Evolutionary conservation across 345 rosid species (phyloP).

Genomic region (Bruguiera parviflora): DNA sequence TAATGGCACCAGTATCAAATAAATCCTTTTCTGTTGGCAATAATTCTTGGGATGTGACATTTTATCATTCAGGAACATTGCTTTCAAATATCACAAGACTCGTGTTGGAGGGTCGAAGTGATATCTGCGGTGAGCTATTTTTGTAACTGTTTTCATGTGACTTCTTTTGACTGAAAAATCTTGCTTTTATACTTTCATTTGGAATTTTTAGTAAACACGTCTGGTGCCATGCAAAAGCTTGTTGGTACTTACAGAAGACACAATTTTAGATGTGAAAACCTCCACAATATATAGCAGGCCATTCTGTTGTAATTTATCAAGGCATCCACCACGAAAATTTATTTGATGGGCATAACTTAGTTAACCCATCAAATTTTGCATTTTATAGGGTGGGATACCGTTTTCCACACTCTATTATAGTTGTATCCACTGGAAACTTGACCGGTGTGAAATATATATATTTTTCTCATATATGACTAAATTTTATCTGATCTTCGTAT

Average conservation of each 20-base stretch:
- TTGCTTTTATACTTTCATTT: background rate
- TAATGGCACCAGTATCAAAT: slow-evolving; percentile 24
- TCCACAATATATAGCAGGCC: too few relatives aligned
- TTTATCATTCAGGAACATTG: slow-evolving; percentile 23
- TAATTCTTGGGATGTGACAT: slow-evolving; percentile 11
- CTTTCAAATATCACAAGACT: slow-evolving; percentile 50
- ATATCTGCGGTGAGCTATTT: slow-evolving; percentile 55
- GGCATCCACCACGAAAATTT: background rate
- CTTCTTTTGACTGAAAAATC: slow-evolving; percentile 1
- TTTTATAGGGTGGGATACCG: background rate
- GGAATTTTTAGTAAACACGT: background rate
- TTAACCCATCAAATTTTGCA: background rate
- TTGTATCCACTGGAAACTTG: slow-evolving; percentile 2
- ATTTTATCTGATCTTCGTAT: background rate
- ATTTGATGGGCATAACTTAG: too few relatives aligned
- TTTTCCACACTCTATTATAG: background rate
- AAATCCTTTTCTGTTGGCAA: slow-evolving; percentile 18
- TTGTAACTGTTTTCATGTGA: background rate
- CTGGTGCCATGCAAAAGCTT: too few relatives aligned
- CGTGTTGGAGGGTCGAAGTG: slow-evolving; percentile 72
- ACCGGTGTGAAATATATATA: background rate
- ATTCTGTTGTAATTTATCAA: too few relatives aligned
- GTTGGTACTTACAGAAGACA: too few relatives aligned
- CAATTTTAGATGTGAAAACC: too few relatives aligned
- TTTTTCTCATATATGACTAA: background rate